Percentiles rank a stretch among this genome's conserved stretches.
These are phyloP conservation scores for Pichia insulana DNA, from an alignment of 805 yeast genomes.

Conservation along the genomic window DNA sequence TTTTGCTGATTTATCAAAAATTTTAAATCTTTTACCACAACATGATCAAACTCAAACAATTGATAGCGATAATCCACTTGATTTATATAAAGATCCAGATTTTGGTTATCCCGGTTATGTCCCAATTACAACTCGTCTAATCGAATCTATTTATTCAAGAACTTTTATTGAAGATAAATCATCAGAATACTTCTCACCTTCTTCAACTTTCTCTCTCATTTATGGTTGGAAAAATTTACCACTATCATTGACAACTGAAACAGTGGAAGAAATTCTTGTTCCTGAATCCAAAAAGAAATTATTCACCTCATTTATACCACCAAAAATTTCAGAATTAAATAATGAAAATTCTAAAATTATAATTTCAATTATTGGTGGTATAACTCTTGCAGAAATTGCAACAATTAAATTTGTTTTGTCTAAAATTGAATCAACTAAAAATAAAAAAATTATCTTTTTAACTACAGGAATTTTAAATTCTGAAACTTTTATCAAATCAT, in stretches of 20 bases:
- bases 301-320: slow-evolving; percentile 21
- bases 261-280: slow-evolving; percentile 22
- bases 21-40: slow-evolving; percentile 42
- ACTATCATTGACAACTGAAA: slow-evolving; percentile 34
- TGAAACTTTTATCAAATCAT: slow-evolving; percentile 25
- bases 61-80: slow-evolving; percentile 10
- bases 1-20: slow-evolving; percentile 27
- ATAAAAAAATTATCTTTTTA: slow-evolving; percentile 33
- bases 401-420: slow-evolving; percentile 56
- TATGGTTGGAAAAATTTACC: slow-evolving; percentile 38
- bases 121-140: slow-evolving; percentile 62
- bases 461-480: slow-evolving; percentile 37
- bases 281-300: slow-evolving; percentile 24
- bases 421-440: slow-evolving; percentile 25
- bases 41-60: slow-evolving; percentile 5
- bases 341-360: slow-evolving; percentile 28
- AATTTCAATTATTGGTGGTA: slow-evolving; percentile 69
- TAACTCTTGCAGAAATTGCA: slow-evolving; percentile 77
- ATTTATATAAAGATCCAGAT: slow-evolving; percentile 36
- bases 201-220: slow-evolving; percentile 12
- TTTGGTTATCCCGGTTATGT: slow-evolving; percentile 77
- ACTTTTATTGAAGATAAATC: slow-evolving; percentile 17
- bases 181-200: neutral
- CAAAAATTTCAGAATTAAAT: slow-evolving; percentile 14
- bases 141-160: slow-evolving; percentile 59